Evolutionary conservation across 352 stramenopile species (phyloP), one percentile per base, ranked within the genome.

Genomic region (Lagenidium giganteum): DNA sequence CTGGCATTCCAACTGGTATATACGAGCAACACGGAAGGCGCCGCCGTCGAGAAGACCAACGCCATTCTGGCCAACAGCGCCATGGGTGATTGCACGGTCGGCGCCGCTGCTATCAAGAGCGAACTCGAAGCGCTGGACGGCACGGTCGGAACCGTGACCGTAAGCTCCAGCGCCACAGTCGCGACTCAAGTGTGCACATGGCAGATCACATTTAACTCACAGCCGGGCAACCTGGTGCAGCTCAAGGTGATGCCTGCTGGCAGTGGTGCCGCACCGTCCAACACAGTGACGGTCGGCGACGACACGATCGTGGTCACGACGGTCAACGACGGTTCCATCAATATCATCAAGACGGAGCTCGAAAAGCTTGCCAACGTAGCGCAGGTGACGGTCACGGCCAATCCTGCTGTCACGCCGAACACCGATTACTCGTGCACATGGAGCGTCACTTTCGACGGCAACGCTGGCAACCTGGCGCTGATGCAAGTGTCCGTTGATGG

Each of bases 321-420:
- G 0, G 5, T 86, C 28, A 56, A 61, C 14, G 72, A 95, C 25
- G 89, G 89, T 2, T 68, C 82, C 7, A 84, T 96, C 30, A 83
- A 98, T 45, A 76, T 96, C n/a, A 92, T 98, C 51, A 96, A 98
- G 61, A 72, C 89, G 0, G 91, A 98, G 51, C 82, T 98, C 13
- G 90, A 97, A 47, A 75, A 82, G 36, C 70, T 98, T 13, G 58
- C 54, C 7, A 95, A 91, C 20, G 88, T 98, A 20, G 90, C 80
- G 9, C 66, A 78, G 33, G 92, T 98, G 8, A 95, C 74, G n/a
- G 87, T 97, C 18, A 80, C 82, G 8, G 54, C 69, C 7, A 66
- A 50, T 6, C 17, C 64, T 23, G 64, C 34, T 13, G 24, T 48
- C 18, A 38, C 54, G 18, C 55, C 60, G 4, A 56, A 63, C n/a